Base-by-base conservation (phyloP, 176 grass and related monocot species). In the Ampelocalamus luodianensis region DNA sequence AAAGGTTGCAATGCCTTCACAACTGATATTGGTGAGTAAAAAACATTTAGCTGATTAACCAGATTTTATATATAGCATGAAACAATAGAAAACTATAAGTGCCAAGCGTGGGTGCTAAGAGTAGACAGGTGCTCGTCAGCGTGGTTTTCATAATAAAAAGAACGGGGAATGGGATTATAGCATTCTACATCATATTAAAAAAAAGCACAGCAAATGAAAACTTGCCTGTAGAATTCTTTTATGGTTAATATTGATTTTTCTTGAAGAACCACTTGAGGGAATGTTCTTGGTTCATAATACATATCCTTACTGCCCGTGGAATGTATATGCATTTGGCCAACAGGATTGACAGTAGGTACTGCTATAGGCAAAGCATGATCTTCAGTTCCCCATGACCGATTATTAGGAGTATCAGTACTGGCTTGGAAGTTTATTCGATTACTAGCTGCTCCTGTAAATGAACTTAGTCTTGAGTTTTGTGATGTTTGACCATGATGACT, bases 231-330 rank as follows among this genome's bases (percentile, higher is more conserved):
- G 78, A 93, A 97, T 68, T 97, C 91, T 77, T 80, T 93, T 88
- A 94, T 94, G 10, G 94, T 88, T 71, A 89, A 90, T 77, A 97
- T 91, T 11, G 91, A 88, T 92, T 97, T 97, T 88, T 97, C 91
- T 83, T 93, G 83, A 81, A 97, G 85, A 88, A 92, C 79, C 39
- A 74, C 87, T 86, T 92, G 85, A 78, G 89, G 39, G 32, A 83
- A 80, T 23, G 53, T 85, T 56, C 20, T 83, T 20, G 29, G 27
- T 75, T 74, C 82, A 80, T 40, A 68, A 18, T 46, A 56, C 14
- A 48, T 72, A 60, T 65, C 72, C 32, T 77, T 83, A 46, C 59
- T 78, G 55, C 36, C 62, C 43, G 29, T 73, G 56, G 88, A 80
- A 4, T 46, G 68, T 68, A 46, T 79, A 85, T 90, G 71, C 16